Evolutionary conservation across 176 grass and related monocot genomes (phyloP), one percentile per base, ranked within the genome.

Genomic region (Musa schizocarpa): DNA sequence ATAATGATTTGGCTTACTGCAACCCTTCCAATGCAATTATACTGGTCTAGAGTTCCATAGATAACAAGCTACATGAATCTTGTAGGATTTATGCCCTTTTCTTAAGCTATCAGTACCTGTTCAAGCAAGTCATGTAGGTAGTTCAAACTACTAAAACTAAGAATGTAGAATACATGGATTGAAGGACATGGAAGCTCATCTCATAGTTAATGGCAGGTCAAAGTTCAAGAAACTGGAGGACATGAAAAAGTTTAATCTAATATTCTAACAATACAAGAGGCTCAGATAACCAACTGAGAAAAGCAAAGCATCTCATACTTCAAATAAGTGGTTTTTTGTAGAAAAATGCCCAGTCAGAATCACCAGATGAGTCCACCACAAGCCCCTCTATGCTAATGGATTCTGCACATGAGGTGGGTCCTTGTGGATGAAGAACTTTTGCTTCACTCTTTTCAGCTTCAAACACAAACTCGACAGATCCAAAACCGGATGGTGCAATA

Each of bases 341-440:
- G 68, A 87, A 87, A 34, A 92, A 76, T 77, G 82, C 86, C 96
- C 96, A 99, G 80, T 99, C 86, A 0, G 86, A 99, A 76, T 94
- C 95, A 75, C 86, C 83, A 0, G 91, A 89, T 11, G 79, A 83
- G 73, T 87, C 29, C 16, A 94, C 83, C 85, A 87, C 82, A 71
- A 89, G 83, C 61, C 86, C 86, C 82, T 99, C 79, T 69, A 83
- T 66, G 76, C 70, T 91, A 68, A 95, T 87, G n/a, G 96, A 94
- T 55, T 89, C 88, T 3, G 88, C 84, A 14, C 74, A 85, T 54
- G 78, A 53, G 69, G 83, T 20, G 11, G 66, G 50, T 53, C 65
- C 74, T n/a, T 24, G 56, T 77, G 56, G 48, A 5, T 26, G 24
- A 43, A 43, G 34, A 49, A 70, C 74, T 50, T 12, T 77, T 16